Percentiles rank a stretch among this genome's conserved stretches.
Evolutionary conservation across 2,329 filamentous ascomycete species (phyloP).

Genomic region (Cytospora schulzeri): DNA sequence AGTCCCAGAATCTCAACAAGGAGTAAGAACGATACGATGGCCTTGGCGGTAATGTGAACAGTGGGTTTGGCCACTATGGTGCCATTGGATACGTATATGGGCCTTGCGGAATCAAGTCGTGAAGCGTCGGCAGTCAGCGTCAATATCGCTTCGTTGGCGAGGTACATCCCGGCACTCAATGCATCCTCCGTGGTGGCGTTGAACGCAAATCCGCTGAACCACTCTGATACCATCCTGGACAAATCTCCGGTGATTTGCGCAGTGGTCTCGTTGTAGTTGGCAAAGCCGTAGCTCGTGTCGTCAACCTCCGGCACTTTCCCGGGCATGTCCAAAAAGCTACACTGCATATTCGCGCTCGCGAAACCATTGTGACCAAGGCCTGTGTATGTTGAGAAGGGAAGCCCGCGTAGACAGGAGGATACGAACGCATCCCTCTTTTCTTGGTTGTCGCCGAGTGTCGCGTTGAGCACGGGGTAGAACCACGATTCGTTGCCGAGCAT

Average conservation of each 20-base stretch:
- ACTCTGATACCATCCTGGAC: constrained; percentile 9
- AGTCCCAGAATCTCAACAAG: not conserved
- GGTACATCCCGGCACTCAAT: constrained; percentile 16
- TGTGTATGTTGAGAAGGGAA: constrained; percentile 10
- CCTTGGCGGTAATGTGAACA: constrained; percentile 5
- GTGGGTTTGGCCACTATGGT: not conserved
- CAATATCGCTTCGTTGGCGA: constrained; percentile 12
- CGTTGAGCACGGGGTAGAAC: constrained; percentile 12
- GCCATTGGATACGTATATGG: constrained; percentile 12
- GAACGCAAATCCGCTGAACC: constrained; percentile 16
- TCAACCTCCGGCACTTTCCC: constrained; percentile 1
- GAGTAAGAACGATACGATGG: constrained; percentile 8
- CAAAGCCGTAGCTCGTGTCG: not conserved
- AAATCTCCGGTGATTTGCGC: constrained; percentile 2
- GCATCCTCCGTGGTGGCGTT: constrained; percentile 13
- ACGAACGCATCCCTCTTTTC: constrained; percentile 7
- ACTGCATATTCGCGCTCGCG: constrained; percentile 8
- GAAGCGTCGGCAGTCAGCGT: constrained; percentile 6
- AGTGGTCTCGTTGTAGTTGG: not conserved
- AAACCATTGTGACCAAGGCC: constrained; percentile 11
- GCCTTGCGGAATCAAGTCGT: constrained; percentile 8
- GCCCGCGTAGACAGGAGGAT: constrained; percentile 3
- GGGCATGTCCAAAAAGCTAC: constrained; percentile 9
- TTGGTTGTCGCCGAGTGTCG: not conserved
- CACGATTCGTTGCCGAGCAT: constrained; percentile 19